Conservation (phyloP, 495 filamentous ascomycete species). For the Xylaria flabelliformis region DNA sequence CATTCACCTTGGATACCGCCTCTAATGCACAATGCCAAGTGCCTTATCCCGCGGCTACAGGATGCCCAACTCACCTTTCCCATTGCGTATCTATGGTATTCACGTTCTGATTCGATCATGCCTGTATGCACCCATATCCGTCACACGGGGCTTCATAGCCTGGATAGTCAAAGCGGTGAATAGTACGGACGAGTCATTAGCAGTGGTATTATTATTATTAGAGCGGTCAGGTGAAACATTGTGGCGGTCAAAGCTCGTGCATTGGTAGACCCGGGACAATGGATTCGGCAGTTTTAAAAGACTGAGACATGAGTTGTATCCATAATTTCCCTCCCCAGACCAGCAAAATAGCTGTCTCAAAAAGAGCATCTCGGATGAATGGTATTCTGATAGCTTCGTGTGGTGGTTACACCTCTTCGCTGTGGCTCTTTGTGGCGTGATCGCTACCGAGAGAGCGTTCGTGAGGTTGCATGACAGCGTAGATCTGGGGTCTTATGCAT, state of each 20-base stretch:
- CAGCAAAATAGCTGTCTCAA: neutral
- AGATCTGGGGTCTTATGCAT: slow-evolving; percentile 30
- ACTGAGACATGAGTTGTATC: neutral
- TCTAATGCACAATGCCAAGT: neutral
- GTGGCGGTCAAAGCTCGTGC: slow-evolving; percentile 12
- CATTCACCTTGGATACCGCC: neutral
- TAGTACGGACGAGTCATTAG: neutral
- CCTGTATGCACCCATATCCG: neutral
- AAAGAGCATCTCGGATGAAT: neutral
- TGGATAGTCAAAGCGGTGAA: slow-evolving; percentile 2
- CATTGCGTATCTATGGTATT: slow-evolving; percentile 3
- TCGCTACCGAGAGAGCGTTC: slow-evolving; percentile 22
- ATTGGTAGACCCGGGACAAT: neutral
- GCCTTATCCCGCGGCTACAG: neutral
- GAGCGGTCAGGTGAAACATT: slow-evolving; percentile 7
- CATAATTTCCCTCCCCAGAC: neutral
- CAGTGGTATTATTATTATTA: neutral
- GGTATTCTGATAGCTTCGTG: neutral
- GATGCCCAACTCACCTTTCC: slow-evolving; percentile 18
- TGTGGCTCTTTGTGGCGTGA: slow-evolving; percentile 19
- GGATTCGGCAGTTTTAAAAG: neutral
- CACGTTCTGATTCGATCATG: neutral
- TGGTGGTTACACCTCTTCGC: neutral
- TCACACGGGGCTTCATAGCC: neutral
- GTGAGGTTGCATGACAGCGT: slow-evolving; percentile 25